Conservation (phyloP, 148 eudicot genomes). For the Rhododendron ovatum region DNA sequence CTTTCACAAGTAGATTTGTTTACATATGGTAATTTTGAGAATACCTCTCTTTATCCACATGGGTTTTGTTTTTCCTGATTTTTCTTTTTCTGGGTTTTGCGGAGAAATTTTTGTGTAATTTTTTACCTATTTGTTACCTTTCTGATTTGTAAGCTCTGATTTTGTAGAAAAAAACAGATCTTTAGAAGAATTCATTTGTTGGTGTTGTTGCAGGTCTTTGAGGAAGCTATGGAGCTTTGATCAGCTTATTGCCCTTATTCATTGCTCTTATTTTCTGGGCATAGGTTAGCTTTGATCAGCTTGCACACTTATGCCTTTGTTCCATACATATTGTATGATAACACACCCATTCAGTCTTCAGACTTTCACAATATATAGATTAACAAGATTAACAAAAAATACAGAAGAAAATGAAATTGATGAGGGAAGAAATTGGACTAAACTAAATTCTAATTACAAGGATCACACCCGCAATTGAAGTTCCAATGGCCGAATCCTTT, state of each 20-base stretch:
- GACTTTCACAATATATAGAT: not conserved
- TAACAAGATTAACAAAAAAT: too few relatives aligned
- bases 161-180: not conserved
- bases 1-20: not conserved
- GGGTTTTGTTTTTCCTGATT: not conserved
- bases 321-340: not conserved
- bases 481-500: not conserved
- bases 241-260: not conserved
- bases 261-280: not conserved
- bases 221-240: constrained; percentile 12
- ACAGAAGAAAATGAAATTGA: not conserved
- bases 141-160: not conserved
- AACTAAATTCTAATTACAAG: not conserved
- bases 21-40: not conserved
- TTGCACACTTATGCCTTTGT: not conserved
- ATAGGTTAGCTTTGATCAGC: constrained; percentile 10
- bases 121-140: not conserved
- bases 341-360: not conserved
- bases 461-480: not conserved
- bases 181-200: not conserved
- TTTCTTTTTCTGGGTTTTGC: not conserved
- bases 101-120: not conserved
- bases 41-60: not conserved
- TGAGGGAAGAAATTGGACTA: not conserved
- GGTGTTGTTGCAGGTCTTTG: constrained; percentile 24